Evolutionary conservation across 1,284 basidiomycete species (phyloP), one percentile per base, ranked within the genome.

Genomic region (Trametes versicolor): DNA sequence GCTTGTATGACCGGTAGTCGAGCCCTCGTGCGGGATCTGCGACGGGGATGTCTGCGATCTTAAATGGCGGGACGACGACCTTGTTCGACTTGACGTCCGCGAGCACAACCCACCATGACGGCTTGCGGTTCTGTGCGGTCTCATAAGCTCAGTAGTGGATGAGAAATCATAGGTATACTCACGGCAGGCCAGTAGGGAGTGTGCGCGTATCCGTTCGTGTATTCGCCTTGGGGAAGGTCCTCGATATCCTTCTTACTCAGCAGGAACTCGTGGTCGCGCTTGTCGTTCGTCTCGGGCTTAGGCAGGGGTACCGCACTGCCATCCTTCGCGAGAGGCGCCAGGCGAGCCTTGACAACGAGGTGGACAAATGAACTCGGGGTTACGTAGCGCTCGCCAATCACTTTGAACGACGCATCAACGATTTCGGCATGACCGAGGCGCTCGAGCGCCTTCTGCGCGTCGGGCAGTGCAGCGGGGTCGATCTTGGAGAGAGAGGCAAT

Each of bases 101-200:
- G 36, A 98, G 86, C 45, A 99, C 85, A 58, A 97, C 83, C 91
- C 94, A 96, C 93, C 93, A 98, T n/a, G 87, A 84, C 0, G 96
- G 93, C 75, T 91, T 93, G 56, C 94, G 93, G 67, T 90, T 84
- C 90, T 95, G 72, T 17, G 41, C 32, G n/a, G 17, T 32, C 39
- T 43, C 13, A 55, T 49, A 12, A 55, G 47, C 47, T 12, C 12
- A 4, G 1, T 13, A 27, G 10, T 12, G 9, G 58, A 27, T 0
- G n/a, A 15, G 9, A n/a, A n/a, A n/a, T n/a, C 3, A 15, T 4
- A 1, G 10, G n/a, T 32, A 49, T 43, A 81, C 91, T 64, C 72
- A 96, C 95, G 68, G 85, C 86, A 60, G 95, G 94, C 93, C 96
- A 99, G 75, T 88, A 87, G 1, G 98, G 97, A 6, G 97, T 94